These are phyloP conservation scores for Penicillium coprophilum DNA, from an alignment of 495 filamentous ascomycete genomes.

Conservation along the genomic window DNA sequence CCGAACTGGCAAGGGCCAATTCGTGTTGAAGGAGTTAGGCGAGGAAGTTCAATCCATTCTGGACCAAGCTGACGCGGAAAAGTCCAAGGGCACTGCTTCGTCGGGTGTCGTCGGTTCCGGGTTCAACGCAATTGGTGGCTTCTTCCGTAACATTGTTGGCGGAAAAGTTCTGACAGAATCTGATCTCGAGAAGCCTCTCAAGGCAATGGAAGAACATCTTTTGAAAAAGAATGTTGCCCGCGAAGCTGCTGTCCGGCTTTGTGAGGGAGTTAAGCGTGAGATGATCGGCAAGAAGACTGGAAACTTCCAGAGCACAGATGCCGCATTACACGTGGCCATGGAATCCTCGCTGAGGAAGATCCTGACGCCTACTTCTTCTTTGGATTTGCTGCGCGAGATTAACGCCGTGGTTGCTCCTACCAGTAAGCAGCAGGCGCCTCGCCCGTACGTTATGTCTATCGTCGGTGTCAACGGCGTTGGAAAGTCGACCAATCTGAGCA, in stretches of 20 bases:
- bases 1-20: slow-evolving; percentile 82
- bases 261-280: slow-evolving; percentile 85
- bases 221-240: slow-evolving; percentile 94
- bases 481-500: slow-evolving; percentile 94
- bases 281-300: slow-evolving; percentile 88
- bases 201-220: slow-evolving; percentile 93
- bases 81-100: slow-evolving; percentile 47
- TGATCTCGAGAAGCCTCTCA: slow-evolving; percentile 87
- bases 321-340: slow-evolving; percentile 78
- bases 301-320: slow-evolving; percentile 88
- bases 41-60: slow-evolving; percentile 92
- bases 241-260: slow-evolving; percentile 88
- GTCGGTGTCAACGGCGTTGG: slow-evolving; percentile 98
- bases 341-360: slow-evolving; percentile 90
- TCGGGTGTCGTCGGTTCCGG: slow-evolving; percentile 73
- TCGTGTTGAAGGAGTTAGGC: slow-evolving; percentile 88
- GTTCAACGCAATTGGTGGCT: slow-evolving; percentile 73
- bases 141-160: slow-evolving; percentile 92
- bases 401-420: slow-evolving; percentile 68
- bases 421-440: slow-evolving; percentile 49
- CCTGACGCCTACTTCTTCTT: slow-evolving; percentile 88
- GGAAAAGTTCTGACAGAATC: slow-evolving; percentile 86
- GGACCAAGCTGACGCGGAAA: slow-evolving; percentile 64
- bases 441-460: slow-evolving; percentile 95
- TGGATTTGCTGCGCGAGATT: slow-evolving; percentile 93